phyloP scores from a whole-genome alignment of 2,329 filamentous ascomycete genomes.

The Boeremia lycopersici region DNA sequence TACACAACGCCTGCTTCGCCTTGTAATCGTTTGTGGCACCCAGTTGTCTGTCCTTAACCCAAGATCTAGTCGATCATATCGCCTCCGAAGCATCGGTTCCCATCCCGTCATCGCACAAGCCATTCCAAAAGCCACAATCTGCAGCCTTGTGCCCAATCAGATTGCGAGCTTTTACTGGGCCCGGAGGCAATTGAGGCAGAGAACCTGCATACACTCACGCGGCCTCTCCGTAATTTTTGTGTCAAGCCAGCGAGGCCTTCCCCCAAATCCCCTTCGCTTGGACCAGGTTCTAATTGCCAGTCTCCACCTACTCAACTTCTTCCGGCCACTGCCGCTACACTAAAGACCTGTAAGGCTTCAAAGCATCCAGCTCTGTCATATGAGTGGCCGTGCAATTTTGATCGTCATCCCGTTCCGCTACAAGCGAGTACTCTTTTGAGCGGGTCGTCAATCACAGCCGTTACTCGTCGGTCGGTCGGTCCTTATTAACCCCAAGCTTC shows the following conservation, averaged over 20 bases:
- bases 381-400: conserved; percentile 44
- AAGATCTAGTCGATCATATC: conserved; percentile 38
- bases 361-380: conserved; percentile 31
- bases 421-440: conserved; percentile 44
- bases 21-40: conserved; percentile 23
- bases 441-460: conserved; percentile 37
- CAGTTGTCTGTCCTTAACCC: conserved; percentile 9
- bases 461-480: conserved; percentile 44
- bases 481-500: conserved; percentile 34
- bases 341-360: conserved; percentile 42
- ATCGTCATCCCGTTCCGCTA: conserved; percentile 46
- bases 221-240: conserved; percentile 37
- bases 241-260: conserved; percentile 31
- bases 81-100: conserved; percentile 45
- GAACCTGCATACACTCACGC: conserved; percentile 37
- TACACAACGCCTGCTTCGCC: conserved; percentile 28
- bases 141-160: conserved; percentile 37
- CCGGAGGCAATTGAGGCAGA: conserved; percentile 45
- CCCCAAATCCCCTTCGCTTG: conserved; percentile 27
- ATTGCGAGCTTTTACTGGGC: conserved; percentile 18
- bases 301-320: conserved; percentile 31
- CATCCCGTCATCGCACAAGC: conserved; percentile 36
- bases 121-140: conserved; percentile 39
- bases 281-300: conserved; percentile 28
- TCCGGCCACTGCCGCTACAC: conserved; percentile 31